Conservation (phyloP, 768 basidiomycete genomes). For the Boletus subcaerulescens region DNA sequence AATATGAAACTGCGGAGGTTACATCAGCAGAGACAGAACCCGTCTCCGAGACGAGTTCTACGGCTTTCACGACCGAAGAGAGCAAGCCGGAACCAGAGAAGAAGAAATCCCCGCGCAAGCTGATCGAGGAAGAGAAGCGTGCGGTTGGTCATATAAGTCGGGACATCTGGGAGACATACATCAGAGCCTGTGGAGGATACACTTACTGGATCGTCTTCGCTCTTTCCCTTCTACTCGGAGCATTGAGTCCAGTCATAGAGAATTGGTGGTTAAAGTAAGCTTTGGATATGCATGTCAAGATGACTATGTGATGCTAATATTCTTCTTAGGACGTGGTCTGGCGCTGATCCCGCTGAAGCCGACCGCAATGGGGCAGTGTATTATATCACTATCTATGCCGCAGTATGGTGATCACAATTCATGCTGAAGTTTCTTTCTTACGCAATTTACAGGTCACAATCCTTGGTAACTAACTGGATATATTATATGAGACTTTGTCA, state of each 20-base stretch:
- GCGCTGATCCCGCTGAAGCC: slow-evolving; percentile 40
- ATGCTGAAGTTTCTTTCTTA: slow-evolving; percentile 10
- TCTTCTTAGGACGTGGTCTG: slow-evolving; percentile 53
- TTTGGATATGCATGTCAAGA: neutral
- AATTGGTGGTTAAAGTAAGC: slow-evolving; percentile 66
- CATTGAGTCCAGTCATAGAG: slow-evolving; percentile 64
- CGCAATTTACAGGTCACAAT: slow-evolving; percentile 35
- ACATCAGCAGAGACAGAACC: slow-evolving; percentile 22
- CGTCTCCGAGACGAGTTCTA: slow-evolving; percentile 43
- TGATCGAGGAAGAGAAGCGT: slow-evolving; percentile 82
- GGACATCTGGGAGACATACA: slow-evolving; percentile 64
- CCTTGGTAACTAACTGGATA: slow-evolving; percentile 27
- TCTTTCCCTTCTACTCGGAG: slow-evolving; percentile 50
- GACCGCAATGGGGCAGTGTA: slow-evolving; percentile 41
- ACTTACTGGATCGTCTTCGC: slow-evolving; percentile 58
- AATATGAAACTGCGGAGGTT: slow-evolving; percentile 14
- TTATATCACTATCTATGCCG: slow-evolving; percentile 62
- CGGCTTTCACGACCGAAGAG: slow-evolving; percentile 37
- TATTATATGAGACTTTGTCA: no score
- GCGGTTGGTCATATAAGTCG: slow-evolving; percentile 67
- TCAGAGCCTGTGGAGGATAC: slow-evolving; percentile 47
- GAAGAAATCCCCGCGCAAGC: slow-evolving; percentile 70
- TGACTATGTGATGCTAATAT: slow-evolving; percentile 25
- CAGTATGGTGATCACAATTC: slow-evolving; percentile 34
- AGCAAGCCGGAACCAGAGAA: slow-evolving; percentile 39